These are phyloP conservation scores for Amanita rubescens DNA, from an alignment of 768 basidiomycete genomes.

Conservation along the genomic window DNA sequence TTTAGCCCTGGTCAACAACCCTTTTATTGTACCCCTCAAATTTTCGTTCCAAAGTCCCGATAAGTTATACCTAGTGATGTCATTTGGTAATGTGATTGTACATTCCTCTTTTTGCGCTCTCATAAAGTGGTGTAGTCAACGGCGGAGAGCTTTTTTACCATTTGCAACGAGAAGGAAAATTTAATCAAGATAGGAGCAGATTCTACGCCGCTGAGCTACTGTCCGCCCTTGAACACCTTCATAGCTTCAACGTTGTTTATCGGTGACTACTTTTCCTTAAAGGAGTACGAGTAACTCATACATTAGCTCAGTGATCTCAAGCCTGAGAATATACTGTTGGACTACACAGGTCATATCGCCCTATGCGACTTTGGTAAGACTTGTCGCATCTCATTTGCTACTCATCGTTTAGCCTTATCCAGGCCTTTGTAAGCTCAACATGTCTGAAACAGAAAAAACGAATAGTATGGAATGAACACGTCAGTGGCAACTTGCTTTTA, in stretches of 20 bases:
- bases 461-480: slow-evolving; percentile 55
- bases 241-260: slow-evolving; percentile 97
- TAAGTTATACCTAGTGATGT: slow-evolving; percentile 96
- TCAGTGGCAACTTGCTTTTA: not conserved
- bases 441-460: slow-evolving; percentile 96
- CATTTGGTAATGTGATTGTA: slow-evolving; percentile 58
- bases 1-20: slow-evolving; percentile 93
- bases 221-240: slow-evolving; percentile 91
- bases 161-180: slow-evolving; percentile 92
- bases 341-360: slow-evolving; percentile 97
- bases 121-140: slow-evolving; percentile 56
- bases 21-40: slow-evolving; percentile 98
- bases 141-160: slow-evolving; percentile 99
- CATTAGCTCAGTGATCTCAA: slow-evolving; percentile 68
- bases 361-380: slow-evolving; percentile 86
- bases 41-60: slow-evolving; percentile 98
- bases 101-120: slow-evolving; percentile 1
- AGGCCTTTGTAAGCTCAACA: slow-evolving; percentile 92
- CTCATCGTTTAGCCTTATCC: slow-evolving; percentile 6
- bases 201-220: slow-evolving; percentile 98
- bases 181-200: slow-evolving; percentile 86
- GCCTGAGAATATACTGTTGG: slow-evolving; percentile 95
- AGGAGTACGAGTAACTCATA: not conserved
- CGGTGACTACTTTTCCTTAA: slow-evolving; percentile 43
- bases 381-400: not conserved